Base-by-base conservation (phyloP, 345 rosid species). In the Cardamine resedifolia region DNA sequence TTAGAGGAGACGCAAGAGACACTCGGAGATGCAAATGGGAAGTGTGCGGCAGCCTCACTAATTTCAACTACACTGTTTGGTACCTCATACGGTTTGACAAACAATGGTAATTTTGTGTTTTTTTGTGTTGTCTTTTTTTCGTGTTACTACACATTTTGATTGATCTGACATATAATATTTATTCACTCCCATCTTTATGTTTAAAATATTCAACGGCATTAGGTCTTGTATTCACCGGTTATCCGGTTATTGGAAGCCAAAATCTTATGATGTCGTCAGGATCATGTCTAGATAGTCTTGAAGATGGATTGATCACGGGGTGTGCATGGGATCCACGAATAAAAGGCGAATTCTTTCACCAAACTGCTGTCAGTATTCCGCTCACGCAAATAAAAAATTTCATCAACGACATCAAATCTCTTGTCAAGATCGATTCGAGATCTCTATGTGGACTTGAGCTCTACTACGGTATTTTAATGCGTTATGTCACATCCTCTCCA, bases 381-480 rank as follows among this genome's bases (percentile, higher is more conserved):
- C 76, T 90, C 28, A 64, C 88, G 0, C 56, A 45, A 0, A 79
- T 77, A 1, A 82, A 81, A 59, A 55, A 30, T 68, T 90, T 90
- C 82, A 80, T 88, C 18, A 27, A 66, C 18, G 96, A 90, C 66
- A 83, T 88, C 9, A 88, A 88, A 30, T 65, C 77, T 34, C 86
- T 88, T 2, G 79, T 85, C 2, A 60, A 65, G 1, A 12, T 85
- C 33, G 86, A 81, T 0, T 82, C 87, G 0, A 56, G 63, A 59
- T 53, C 88, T 8, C 28, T 88, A 0, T 90, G 97, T 21, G 87
- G 75, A 0, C 21, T 83, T 0, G 91, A 88, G 10, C 83, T 72
- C 14, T 83, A 90, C 74, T 79, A 82, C 38, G 94, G 94, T 27
- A 83, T 90, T 47, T 86, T 88, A 33, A 81, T 90, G 89, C 85